phyloP scores from a whole-genome alignment of 1,284 basidiomycete species.

The Fomitopsis schrenkii region DNA sequence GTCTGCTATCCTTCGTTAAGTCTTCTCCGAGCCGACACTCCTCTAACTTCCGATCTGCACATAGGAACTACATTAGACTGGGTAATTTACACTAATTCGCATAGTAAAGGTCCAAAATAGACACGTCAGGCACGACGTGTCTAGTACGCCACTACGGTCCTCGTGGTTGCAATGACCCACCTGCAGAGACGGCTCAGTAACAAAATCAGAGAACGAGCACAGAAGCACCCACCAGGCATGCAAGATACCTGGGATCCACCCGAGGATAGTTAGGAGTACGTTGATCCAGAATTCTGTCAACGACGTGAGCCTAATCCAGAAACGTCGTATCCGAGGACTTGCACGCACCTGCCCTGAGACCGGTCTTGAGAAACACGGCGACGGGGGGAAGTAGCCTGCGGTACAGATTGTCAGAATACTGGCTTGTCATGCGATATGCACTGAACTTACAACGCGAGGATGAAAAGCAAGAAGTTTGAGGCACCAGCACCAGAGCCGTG shows the following conservation, averaged over 20 bases:
- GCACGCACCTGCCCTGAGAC: slow-evolving; percentile 17
- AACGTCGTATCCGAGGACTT: not conserved
- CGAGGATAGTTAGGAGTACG: slow-evolving; percentile 45
- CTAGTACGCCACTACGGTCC: not conserved
- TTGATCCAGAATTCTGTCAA: slow-evolving; percentile 51
- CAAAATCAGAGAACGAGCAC: not conserved
- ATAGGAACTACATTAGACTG: not conserved
- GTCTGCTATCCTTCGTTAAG: too few relatives aligned
- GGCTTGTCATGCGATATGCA: not conserved
- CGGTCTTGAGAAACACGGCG: slow-evolving; percentile 47
- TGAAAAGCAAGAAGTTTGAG: slow-evolving; percentile 37
- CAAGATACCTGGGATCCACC: slow-evolving; percentile 54
- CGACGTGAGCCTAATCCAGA: not conserved
- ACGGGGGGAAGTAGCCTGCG: slow-evolving; percentile 46
- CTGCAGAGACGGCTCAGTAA: not conserved
- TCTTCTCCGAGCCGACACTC: too few relatives aligned
- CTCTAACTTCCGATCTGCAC: too few relatives aligned
- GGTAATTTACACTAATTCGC: not conserved
- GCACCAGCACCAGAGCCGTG: slow-evolving; percentile 7
- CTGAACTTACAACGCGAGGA: slow-evolving; percentile 41
- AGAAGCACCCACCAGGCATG: slow-evolving; percentile 45
- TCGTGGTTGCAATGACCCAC: not conserved
- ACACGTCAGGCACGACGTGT: not conserved
- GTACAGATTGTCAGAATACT: not conserved
- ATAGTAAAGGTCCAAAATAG: not conserved